A percentile compares a stretch with the other conserved stretches of the same genome.
Evolutionary conservation across 306 rosid genomes (phyloP).

Genomic region (Glycine latifolia): DNA sequence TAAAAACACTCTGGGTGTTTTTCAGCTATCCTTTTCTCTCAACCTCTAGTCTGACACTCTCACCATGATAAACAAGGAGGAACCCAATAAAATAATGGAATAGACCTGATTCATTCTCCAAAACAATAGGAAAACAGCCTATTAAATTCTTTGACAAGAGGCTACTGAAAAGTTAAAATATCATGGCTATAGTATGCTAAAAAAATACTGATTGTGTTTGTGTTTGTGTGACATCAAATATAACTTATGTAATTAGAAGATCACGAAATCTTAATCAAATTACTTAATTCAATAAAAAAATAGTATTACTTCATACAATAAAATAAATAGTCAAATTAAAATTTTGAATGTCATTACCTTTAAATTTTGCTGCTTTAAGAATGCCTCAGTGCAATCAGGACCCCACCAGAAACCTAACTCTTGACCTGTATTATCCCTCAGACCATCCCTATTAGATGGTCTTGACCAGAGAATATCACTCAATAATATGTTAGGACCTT

Average conservation of each 20-base stretch:
- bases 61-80: too few relatives aligned
- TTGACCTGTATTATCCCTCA: conserved; percentile 64
- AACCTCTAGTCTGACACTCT: too few relatives aligned
- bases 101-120: background rate
- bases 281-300: too few relatives aligned
- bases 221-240: too few relatives aligned
- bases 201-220: too few relatives aligned
- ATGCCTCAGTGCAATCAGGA: conserved; percentile 86
- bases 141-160: background rate
- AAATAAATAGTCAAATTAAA: too few relatives aligned
- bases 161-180: background rate
- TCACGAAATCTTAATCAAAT: too few relatives aligned
- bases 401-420: conserved; percentile 87
- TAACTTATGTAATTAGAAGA: too few relatives aligned
- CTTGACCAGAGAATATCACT: conserved; percentile 87
- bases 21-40: background rate
- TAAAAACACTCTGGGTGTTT: background rate
- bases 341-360: conserved; percentile 62
- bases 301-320: too few relatives aligned
- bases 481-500: conserved; percentile 70
- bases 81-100: background rate
- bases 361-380: conserved; percentile 72
- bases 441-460: conserved; percentile 78
- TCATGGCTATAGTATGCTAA: background rate
- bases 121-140: background rate